Conservation (phyloP, 2,329 filamentous ascomycete species). For the Magnaporthiopsis poae region DNA sequence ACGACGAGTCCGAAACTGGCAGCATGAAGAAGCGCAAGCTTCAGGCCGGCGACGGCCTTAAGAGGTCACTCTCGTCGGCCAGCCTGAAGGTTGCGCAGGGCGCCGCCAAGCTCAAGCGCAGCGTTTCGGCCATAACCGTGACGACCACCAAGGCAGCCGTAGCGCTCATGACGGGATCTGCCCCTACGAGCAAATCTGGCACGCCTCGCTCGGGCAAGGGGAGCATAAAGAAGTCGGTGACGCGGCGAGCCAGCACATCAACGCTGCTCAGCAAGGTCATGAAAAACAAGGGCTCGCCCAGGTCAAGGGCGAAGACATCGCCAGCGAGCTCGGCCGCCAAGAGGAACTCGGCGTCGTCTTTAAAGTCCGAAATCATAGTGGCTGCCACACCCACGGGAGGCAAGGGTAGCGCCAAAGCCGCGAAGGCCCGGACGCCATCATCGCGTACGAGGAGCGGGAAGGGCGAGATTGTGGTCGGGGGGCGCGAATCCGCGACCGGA, state of each 20-base stretch:
- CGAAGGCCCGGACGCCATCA: not conserved
- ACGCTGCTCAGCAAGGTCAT: slow-evolving; percentile 4
- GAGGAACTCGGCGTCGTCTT: not conserved
- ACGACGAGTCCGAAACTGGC: slow-evolving; percentile 16
- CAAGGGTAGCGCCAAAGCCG: not conserved
- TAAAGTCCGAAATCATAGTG: slow-evolving; percentile 3
- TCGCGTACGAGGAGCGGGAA: slow-evolving; percentile 2
- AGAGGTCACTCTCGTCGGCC: slow-evolving; percentile 23
- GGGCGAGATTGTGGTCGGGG: not conserved
- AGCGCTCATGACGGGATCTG: slow-evolving; percentile 13
- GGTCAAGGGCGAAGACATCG: slow-evolving; percentile 1
- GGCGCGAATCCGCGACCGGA: not conserved
- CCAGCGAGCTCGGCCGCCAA: not conserved
- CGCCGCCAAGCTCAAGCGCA: slow-evolving; percentile 29
- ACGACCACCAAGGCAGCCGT: slow-evolving; percentile 22
- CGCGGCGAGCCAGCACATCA: slow-evolving; percentile 1
- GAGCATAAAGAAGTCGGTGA: slow-evolving; percentile 6
- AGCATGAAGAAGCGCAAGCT: slow-evolving; percentile 39
- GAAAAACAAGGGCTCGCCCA: not conserved
- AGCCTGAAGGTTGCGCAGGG: slow-evolving; percentile 25
- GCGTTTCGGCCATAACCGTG: slow-evolving; percentile 28
- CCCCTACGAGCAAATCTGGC: slow-evolving; percentile 14
- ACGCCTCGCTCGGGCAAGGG: not conserved
- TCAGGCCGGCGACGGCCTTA: slow-evolving; percentile 25
- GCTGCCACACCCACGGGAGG: slow-evolving; percentile 5